These are phyloP conservation scores for Sclerospora graminicola DNA, from an alignment of 352 stramenopile species.

Conservation along the genomic window DNA sequence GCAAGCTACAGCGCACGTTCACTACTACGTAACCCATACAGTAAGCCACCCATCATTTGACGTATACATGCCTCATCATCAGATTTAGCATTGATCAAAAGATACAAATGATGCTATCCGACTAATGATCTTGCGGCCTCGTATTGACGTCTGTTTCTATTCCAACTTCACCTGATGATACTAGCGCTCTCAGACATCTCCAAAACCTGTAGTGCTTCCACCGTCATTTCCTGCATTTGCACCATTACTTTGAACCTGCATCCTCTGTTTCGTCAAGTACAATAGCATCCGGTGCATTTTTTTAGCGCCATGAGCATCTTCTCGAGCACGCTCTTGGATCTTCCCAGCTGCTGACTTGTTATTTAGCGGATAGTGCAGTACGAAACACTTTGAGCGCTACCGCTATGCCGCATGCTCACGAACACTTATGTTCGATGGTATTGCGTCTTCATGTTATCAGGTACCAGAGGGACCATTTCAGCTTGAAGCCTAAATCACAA, in stretches of 20 bases:
- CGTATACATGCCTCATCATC: conserved; percentile 37
- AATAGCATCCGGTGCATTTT: conserved; percentile 66
- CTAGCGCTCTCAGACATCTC: conserved; percentile 50
- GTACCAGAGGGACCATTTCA: too few relatives aligned
- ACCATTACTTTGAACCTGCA: conserved; percentile 16
- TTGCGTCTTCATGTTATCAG: conserved; percentile 62
- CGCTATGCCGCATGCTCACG: conserved; percentile 51
- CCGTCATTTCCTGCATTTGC: conserved; percentile 25
- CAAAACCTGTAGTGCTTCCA: conserved; percentile 63
- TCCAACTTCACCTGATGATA: conserved; percentile 42
- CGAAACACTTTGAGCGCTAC: conserved; percentile 53
- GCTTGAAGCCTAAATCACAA: too few relatives aligned
- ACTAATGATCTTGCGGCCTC: conserved; percentile 48
- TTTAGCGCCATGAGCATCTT: conserved; percentile 66
- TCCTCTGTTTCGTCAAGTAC: conserved; percentile 15
- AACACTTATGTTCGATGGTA: conserved; percentile 69
- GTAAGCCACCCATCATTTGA: conserved; percentile 37
- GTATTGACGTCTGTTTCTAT: conserved; percentile 18
- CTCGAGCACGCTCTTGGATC: conserved; percentile 65
- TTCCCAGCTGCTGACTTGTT: conserved; percentile 70
- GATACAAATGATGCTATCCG: conserved; percentile 54
- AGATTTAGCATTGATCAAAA: conserved; percentile 39
- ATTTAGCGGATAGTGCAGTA: conserved; percentile 56
- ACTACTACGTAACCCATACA: conserved; percentile 61
- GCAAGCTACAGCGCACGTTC: conserved; percentile 57